phyloP scores from a whole-genome alignment of 2,329 filamentous ascomycete genomes.

The Alternaria novae-zelandiae region DNA sequence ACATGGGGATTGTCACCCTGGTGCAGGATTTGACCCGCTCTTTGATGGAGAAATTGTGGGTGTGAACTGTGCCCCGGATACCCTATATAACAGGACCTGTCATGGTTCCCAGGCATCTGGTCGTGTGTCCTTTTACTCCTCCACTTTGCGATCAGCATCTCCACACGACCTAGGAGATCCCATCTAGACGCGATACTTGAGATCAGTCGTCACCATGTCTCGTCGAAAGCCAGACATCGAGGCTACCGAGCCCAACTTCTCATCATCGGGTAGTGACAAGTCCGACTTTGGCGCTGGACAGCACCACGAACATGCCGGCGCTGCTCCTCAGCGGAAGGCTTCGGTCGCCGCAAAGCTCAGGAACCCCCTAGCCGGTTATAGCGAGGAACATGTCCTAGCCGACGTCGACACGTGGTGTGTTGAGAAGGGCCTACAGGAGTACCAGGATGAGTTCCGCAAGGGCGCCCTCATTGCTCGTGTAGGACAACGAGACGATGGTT shows the following conservation, averaged over 20 bases:
- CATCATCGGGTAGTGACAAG: conserved; percentile 34
- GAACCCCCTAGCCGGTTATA: conserved; percentile 63
- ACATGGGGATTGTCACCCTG: conserved; percentile 17
- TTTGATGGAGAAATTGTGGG: conserved; percentile 16
- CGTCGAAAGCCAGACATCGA: conserved; percentile 34
- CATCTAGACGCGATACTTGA: neutral
- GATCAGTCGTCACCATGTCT: conserved; percentile 23
- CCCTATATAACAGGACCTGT: conserved; percentile 19
- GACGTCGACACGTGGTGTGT: conserved; percentile 63
- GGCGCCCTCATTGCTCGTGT: conserved; percentile 57
- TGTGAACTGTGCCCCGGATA: conserved; percentile 2
- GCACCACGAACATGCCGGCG: conserved; percentile 28
- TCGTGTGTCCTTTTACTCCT: conserved; percentile 4
- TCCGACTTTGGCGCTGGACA: conserved; percentile 23
- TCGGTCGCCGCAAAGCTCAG: conserved; percentile 49
- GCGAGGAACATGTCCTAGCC: conserved; percentile 58
- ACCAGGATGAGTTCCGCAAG: conserved; percentile 58
- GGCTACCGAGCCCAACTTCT: conserved; percentile 29
- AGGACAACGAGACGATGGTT: conserved; percentile 56
- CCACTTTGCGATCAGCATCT: conserved; percentile 6
- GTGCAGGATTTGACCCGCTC: conserved; percentile 8
- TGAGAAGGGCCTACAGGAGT: conserved; percentile 56
- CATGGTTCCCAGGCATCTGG: conserved; percentile 1
- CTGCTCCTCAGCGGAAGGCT: conserved; percentile 19
- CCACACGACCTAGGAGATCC: neutral